These are phyloP conservation scores for Lactarius indigo DNA, from an alignment of 768 basidiomycete genomes.

Conservation along the genomic window DNA sequence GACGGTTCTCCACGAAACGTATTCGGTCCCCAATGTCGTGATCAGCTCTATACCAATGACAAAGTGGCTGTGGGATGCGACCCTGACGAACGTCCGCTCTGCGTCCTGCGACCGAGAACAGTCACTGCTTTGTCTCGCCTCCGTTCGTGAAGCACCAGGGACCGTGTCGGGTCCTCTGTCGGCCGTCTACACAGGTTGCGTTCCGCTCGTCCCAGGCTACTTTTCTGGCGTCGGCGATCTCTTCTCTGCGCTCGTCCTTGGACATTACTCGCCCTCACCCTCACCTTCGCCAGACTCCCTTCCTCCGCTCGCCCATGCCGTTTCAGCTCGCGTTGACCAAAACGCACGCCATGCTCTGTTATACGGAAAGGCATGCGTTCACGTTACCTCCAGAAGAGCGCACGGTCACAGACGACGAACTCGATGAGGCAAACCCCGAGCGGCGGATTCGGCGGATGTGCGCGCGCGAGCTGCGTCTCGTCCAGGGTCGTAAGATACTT, in stretches of 20 bases:
- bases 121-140: conserved; percentile 79
- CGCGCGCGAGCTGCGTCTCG: conserved; percentile 77
- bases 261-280: conserved; percentile 53
- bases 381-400: conserved; percentile 57
- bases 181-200: conserved; percentile 61
- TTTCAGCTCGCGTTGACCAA: conserved; percentile 66
- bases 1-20: conserved; percentile 66
- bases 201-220: conserved; percentile 83
- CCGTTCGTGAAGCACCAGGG: conserved; percentile 40
- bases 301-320: conserved; percentile 54
- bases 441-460: conserved; percentile 73
- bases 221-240: conserved; percentile 97
- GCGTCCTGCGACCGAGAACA: conserved; percentile 30
- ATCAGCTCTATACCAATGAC: conserved; percentile 84
- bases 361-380: conserved; percentile 58
- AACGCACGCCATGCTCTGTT: conserved; percentile 65
- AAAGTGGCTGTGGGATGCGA: conserved; percentile 52
- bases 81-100: conserved; percentile 46
- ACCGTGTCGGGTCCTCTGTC: conserved; percentile 31
- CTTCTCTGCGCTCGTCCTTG: conserved; percentile 89
- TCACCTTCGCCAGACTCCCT: conserved; percentile 23
- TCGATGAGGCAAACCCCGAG: conserved; percentile 60
- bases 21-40: conserved; percentile 80
- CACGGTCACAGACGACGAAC: conserved; percentile 70
- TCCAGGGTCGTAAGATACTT: conserved; percentile 76